These are phyloP conservation scores for Lasiosphaeria ovina DNA, from an alignment of 495 filamentous ascomycete genomes.

Conservation along the genomic window DNA sequence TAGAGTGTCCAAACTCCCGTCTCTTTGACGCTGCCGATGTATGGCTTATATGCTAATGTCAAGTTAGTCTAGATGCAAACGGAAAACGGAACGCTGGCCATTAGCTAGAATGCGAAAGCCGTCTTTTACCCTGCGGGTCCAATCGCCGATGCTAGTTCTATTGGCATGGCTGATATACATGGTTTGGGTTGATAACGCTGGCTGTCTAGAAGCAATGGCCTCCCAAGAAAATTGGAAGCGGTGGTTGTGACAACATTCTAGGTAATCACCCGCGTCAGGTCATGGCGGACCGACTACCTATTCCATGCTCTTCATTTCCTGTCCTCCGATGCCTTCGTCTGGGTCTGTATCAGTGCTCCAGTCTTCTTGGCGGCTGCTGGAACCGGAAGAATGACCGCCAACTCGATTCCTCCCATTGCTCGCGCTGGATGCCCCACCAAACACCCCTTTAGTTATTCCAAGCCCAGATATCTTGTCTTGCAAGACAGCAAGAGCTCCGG, in stretches of 20 bases:
- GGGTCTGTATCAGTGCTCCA: conserved; percentile 1
- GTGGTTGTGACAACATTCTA: not conserved
- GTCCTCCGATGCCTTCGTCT: conserved; percentile 16
- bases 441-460: conserved; percentile 37
- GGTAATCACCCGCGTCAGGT: not conserved
- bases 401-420: conserved; percentile 14
- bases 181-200: no score
- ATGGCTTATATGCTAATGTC: no score
- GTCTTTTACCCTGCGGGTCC: no score
- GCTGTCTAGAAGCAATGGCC: no score
- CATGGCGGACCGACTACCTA: conserved; percentile 7
- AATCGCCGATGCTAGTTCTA: no score
- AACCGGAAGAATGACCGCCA: conserved; percentile 7
- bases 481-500: conserved; percentile 40
- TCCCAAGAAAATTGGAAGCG: not conserved
- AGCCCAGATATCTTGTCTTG: conserved; percentile 49
- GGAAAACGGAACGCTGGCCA: no score
- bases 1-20: no score
- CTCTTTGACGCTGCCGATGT: no score
- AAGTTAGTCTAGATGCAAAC: no score
- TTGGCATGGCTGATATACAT: no score
- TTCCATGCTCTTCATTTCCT: conserved; percentile 36
- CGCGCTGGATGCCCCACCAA: conserved; percentile 19
- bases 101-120: no score
- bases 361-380: not conserved